Evolutionary conservation across 2,329 filamentous ascomycete species (phyloP), one percentile per base, ranked within the genome.

Genomic region (Colletotrichum godetiae): DNA sequence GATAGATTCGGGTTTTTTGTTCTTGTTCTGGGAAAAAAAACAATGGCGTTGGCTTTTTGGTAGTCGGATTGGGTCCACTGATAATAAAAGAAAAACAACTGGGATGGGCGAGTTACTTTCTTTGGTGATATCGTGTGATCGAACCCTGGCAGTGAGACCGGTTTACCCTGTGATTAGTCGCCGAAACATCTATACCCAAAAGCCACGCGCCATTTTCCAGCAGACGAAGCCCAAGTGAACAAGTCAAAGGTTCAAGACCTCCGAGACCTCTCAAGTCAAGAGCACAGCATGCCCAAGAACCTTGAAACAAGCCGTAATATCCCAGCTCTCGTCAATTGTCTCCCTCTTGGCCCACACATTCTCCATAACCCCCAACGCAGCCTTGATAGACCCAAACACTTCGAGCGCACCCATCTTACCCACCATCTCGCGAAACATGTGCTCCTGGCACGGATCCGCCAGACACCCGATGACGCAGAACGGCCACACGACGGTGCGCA

Each of bases 331-430:
- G 65, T 86, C 84, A 11, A 83, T 82, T 65, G 81, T 75, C 11
- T 80, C 81, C 10, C 84, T 78, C 31, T 77, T 77, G 2, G 81
- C 79, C 87, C 87, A 88, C 0, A 88, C 84, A 35, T 78, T 80
- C 76, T 87, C 84, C 84, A 88, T 86, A 27, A 88, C 70, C 15
- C 80, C 79, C 42, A 86, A 77, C 3, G 86, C 84, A 66, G 85
- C 83, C 68, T 79, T 81, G 19, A 86, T 79, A 0, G 86, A 85
- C 1, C 87, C 86, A 70, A 88, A 88, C 2, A 86, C 79, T 65
- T 82, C 81, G 4, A 87, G 73, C 2, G 83, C 79, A 4, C 86
- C 85, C 73, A 89, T 82, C 2, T 79, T 78, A 11, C 75, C 77
- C 2, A 85, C 81, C 77, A 88, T 80, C 4, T 78, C 78, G 1